A percentile compares a stretch with the other conserved stretches of the same genome.
Evolutionary conservation across 192 early-diverging fungal genomes (phyloP).

Genomic region (Gigaspora rosea): DNA sequence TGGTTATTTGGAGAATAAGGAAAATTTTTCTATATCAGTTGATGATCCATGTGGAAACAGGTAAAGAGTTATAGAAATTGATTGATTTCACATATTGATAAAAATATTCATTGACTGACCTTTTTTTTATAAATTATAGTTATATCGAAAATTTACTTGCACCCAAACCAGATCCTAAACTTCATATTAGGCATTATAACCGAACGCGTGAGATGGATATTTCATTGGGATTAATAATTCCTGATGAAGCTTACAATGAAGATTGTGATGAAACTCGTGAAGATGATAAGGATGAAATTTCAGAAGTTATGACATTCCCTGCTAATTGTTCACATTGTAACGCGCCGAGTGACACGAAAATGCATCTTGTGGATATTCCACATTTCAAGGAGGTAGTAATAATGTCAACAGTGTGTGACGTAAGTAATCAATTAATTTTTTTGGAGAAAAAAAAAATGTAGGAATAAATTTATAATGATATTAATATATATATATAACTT

Average conservation of each 20-base stretch:
- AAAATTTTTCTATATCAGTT: conserved; percentile 73
- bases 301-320: conserved; percentile 80
- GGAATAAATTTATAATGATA: too few relatives aligned
- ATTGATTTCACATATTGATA: neutral
- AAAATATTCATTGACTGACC: neutral
- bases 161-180: conserved; percentile 74
- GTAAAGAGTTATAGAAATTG: neutral
- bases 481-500: neutral
- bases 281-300: conserved; percentile 61
- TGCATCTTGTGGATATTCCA: conserved; percentile 90
- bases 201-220: conserved; percentile 81
- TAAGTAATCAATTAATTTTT: neutral
- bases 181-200: conserved; percentile 64
- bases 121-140: conserved; percentile 33
- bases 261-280: conserved; percentile 45
- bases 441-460: too few relatives aligned
- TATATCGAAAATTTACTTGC: conserved; percentile 87
- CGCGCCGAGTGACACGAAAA: conserved; percentile 77
- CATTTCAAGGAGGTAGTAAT: conserved; percentile 96
- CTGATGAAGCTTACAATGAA: conserved; percentile 46
- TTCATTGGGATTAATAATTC: conserved; percentile 67
- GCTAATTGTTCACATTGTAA: conserved; percentile 86
- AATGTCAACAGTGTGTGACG: conserved; percentile 90
- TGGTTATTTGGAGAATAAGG: conserved; percentile 53
- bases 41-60: conserved; percentile 93